Base-by-base conservation (phyloP, 2,329 filamentous ascomycete species). In the Penicillium expansum region DNA sequence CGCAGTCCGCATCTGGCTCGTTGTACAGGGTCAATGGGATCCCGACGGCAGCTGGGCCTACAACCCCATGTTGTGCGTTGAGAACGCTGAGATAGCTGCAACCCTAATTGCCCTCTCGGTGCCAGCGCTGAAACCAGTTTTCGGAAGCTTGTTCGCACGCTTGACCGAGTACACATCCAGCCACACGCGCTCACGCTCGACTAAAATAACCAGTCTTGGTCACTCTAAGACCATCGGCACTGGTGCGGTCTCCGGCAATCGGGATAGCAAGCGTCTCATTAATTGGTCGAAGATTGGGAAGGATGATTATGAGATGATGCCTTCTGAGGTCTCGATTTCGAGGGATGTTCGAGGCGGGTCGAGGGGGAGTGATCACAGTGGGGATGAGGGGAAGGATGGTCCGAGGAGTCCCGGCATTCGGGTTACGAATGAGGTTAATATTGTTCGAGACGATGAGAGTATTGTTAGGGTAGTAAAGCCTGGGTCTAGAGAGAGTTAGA, bases 81-180 rank as follows among this genome's bases (percentile, higher is more conserved):
- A 83, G 64, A 77, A 77, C 3, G 75, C 80, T 1, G 80, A 83
- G 39, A 79, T 83, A 20, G 80, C 79, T 4, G 74, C 75, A 1
- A 83, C 81, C 0, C 63, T 83, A 24, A 77, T 82, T 38, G 79
- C 80, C 1, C 73, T 83, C 1, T 83, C 80, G 0, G 71, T 82
- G 0, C 80, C 81, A 0, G 80, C 79, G 3, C 67, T 81, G 45
- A 82, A 82, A 52, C 80, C 80, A 0, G 63, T 82, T 3, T 75
- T 78, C 41, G 77, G 67, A 16, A 65, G 60, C 43, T 35, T 67
- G 9, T 69, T 67, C 47, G 41, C 50, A 33, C 64, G 61, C 32
- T 11, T 67, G 22, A 62, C 61, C 1, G 65, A 67, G 50, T 65
- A 67, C 38, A 62, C 63, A 1, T 61, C 62, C 10, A 67, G 63